phyloP scores from a whole-genome alignment of 2,329 filamentous ascomycete species.

The Colletotrichum shisoi region DNA sequence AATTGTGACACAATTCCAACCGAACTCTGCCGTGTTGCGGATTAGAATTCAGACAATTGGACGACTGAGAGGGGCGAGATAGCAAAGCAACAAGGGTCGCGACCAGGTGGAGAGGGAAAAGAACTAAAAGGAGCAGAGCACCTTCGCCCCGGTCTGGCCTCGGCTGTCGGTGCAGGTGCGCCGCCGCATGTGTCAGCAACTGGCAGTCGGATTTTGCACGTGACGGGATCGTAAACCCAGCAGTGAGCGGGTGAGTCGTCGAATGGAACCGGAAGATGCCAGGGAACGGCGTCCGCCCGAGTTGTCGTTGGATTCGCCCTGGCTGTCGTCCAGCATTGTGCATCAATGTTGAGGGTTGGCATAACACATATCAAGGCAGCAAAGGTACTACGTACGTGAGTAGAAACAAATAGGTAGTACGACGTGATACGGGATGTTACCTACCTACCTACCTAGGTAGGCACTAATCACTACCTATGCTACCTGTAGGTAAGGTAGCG shows the following conservation, averaged over 20 bases:
- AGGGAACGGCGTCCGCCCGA: too few species aligned
- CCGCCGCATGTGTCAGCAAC: conserved; percentile 27
- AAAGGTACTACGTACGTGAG: too few species aligned
- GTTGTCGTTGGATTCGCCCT: not conserved
- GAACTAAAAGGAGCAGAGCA: not conserved
- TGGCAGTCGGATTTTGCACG: conserved; percentile 12
- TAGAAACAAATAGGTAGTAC: too few species aligned
- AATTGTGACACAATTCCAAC: conserved; percentile 23
- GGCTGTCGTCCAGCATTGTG: not conserved
- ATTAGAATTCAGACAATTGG: conserved; percentile 1
- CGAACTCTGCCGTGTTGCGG: conserved; percentile 19
- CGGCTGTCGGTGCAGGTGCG: conserved; percentile 27
- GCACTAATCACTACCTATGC: too few species aligned
- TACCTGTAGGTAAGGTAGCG: too few species aligned
- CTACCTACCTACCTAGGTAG: too few species aligned
- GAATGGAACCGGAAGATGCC: conserved; percentile 2
- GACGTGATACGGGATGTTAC: too few species aligned
- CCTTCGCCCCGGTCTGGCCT: conserved; percentile 14
- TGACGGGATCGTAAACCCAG: conserved; percentile 10
- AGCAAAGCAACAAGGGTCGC: conserved; percentile 16
- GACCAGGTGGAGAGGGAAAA: conserved; percentile 9
- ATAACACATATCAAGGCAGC: not conserved
- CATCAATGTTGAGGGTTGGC: conserved; percentile 12
- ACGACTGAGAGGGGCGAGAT: conserved; percentile 2
- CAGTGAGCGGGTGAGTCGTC: not conserved